phyloP scores from a whole-genome alignment of 768 basidiomycete species.

The Dioszegia crocea region DNA sequence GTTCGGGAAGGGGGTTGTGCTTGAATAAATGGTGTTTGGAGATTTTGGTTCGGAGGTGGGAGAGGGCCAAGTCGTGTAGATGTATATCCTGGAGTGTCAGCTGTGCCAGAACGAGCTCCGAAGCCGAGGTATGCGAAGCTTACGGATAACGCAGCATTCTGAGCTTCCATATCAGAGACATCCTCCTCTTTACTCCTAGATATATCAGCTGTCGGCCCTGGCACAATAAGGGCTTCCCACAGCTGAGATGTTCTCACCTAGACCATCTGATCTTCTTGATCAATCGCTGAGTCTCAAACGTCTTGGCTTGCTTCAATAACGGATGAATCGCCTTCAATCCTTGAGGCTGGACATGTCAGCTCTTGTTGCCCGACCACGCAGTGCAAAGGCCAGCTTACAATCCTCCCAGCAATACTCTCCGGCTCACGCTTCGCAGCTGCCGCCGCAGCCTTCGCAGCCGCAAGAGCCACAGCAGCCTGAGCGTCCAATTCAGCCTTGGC shows the following conservation, averaged over 20 bases:
- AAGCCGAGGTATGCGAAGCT: conserved; percentile 6
- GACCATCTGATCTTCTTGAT: conserved; percentile 73
- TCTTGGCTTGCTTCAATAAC: conserved; percentile 72
- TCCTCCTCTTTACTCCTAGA: conserved; percentile 43
- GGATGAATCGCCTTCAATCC: conserved; percentile 67
- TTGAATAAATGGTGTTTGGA: conserved; percentile 66
- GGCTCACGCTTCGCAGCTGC: background rate
- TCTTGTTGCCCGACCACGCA: background rate
- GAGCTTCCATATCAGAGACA: conserved; percentile 57
- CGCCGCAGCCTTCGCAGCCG: background rate
- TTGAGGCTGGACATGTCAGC: conserved; percentile 59
- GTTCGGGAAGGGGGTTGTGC: conserved; percentile 11
- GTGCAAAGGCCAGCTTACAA: background rate
- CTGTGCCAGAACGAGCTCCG: too few species aligned
- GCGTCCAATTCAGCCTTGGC: background rate
- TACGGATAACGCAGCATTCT: conserved; percentile 67
- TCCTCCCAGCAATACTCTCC: conserved; percentile 5
- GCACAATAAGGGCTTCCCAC: background rate
- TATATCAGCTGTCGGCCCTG: background rate
- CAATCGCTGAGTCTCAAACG: conserved; percentile 74
- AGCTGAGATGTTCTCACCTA: conserved; percentile 58
- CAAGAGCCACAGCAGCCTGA: background rate
- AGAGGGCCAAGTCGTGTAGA: conserved; percentile 59
- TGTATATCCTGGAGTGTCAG: conserved; percentile 66
- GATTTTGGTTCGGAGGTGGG: conserved; percentile 68